Evolutionary conservation across 2,329 filamentous ascomycete species (phyloP), one percentile per base, ranked within the genome.

Genomic region (Colletotrichum incanum): DNA sequence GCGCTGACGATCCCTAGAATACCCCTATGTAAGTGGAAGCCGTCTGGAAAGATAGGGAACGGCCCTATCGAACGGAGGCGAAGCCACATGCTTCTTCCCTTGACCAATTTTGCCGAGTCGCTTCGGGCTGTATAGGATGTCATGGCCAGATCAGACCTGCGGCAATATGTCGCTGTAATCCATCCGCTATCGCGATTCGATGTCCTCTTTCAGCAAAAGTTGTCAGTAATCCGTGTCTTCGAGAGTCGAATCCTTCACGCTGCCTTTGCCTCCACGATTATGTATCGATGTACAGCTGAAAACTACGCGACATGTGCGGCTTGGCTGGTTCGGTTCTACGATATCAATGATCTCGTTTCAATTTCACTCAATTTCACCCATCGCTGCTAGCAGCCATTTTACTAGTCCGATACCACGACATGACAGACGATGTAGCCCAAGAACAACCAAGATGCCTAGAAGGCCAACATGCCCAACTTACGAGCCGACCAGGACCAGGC

Each of bases 231-330:
- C 52, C 5, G 52, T 52, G 59, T 80, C 77, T 6, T 76, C 67
- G 20, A 81, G 63, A 8, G 66, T 75, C 1, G 83, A 85, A 59
- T 87, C 85, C 28, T 79, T 74, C 55, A 80, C 76, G 3, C 86
- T 79, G 75, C 26, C 86, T 81, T 23, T 80, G 82, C 8, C 81
- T 49, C 82, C 2, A 81, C 75, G 20, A 80, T n/a, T n/a, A n/a
- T n/a, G n/a, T n/a, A n/a, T n/a, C n/a, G n/a, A 23, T 12, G 23
- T 49, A 49, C 4, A 49, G 11, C n/a, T 9, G 2, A 49, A 20
- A 9, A 11, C 11, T n/a, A 49, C 11, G 45, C 12, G 45, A 11
- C 45, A 49, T 23, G 20, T 49, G 45, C 60, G n/a, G n/a, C n/a
- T n/a, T n/a, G n/a, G n/a, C 9, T 81, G 76, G 54, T 82, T 80